These are phyloP conservation scores for Linnemannia schmuckeri DNA, from an alignment of 192 early-diverging fungal genomes.

Conservation along the genomic window DNA sequence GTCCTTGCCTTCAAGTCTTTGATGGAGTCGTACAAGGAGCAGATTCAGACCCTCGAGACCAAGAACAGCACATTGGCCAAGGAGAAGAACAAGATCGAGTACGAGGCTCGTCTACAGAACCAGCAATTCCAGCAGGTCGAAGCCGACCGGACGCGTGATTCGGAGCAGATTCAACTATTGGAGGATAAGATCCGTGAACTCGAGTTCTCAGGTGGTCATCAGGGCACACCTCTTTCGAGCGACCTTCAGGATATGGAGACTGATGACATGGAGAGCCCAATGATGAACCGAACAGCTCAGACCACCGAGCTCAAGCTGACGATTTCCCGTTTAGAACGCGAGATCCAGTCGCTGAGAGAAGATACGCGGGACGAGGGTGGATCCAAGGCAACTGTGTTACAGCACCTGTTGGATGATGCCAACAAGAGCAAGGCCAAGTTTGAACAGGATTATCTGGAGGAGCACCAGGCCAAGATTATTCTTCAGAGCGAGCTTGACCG, in stretches of 20 bases:
- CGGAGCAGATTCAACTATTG: slow-evolving; percentile 81
- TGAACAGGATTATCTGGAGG: slow-evolving; percentile 72
- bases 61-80: slow-evolving; percentile 75
- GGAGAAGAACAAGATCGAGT: slow-evolving; percentile 80
- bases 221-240: slow-evolving; percentile 25
- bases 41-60: slow-evolving; percentile 80
- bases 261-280: slow-evolving; percentile 44
- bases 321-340: slow-evolving; percentile 42
- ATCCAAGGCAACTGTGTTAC: slow-evolving; percentile 61
- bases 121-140: slow-evolving; percentile 75
- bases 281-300: slow-evolving; percentile 44
- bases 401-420: slow-evolving; percentile 74
- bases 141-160: slow-evolving; percentile 72
- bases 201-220: slow-evolving; percentile 73
- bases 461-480: slow-evolving; percentile 64
- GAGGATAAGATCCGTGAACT: slow-evolving; percentile 87
- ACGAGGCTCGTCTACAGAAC: slow-evolving; percentile 73
- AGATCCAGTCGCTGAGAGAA: slow-evolving; percentile 52
- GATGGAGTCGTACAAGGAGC: slow-evolving; percentile 92
- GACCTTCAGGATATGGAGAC: slow-evolving; percentile 40
- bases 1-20: slow-evolving; percentile 80
- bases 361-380: slow-evolving; percentile 40
- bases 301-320: slow-evolving; percentile 37
- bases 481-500: slow-evolving; percentile 55
- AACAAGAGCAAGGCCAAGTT: slow-evolving; percentile 70